phyloP scores from a whole-genome alignment of 1,139 yeast genomes.

The Arxiozyma heterogenica region DNA sequence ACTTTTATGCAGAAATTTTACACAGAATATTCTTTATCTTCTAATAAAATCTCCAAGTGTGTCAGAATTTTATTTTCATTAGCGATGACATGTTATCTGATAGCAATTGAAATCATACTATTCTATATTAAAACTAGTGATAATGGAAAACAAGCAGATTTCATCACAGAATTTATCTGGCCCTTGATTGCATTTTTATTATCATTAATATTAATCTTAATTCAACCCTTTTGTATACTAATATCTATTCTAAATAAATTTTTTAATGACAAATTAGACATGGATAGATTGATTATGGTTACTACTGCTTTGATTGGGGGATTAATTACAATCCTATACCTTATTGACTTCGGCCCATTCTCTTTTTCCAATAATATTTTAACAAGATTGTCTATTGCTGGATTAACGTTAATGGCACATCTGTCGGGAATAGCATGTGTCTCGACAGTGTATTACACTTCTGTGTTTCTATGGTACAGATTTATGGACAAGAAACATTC shows the following conservation, averaged over 20 bases:
- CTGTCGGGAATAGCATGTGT: constrained; percentile 70
- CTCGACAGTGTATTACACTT: constrained; percentile 48
- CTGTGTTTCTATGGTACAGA: constrained; percentile 16
- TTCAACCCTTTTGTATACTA: constrained; percentile 31
- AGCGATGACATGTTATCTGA: constrained; percentile 23
- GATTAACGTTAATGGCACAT: constrained; percentile 62
- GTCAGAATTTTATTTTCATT: constrained; percentile 23
- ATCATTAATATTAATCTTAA: constrained; percentile 17
- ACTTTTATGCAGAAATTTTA: constrained; percentile 23
- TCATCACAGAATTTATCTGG: constrained; percentile 23
- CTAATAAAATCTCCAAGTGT: constrained; percentile 13
- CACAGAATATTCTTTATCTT: constrained; percentile 26
- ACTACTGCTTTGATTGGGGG: constrained; percentile 19
- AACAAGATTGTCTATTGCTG: constrained; percentile 58
- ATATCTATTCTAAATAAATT: constrained; percentile 30
- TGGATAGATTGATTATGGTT: constrained; percentile 18
- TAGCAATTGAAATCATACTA: constrained; percentile 26
- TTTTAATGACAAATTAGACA: constrained; percentile 23
- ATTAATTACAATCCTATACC: constrained; percentile 14
- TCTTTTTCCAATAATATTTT: constrained; percentile 36
- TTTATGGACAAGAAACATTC: constrained; percentile 1
- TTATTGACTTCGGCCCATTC: constrained; percentile 27
- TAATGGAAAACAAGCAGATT: constrained; percentile 13
- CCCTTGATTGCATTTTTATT: constrained; percentile 19
- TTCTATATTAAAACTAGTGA: constrained; percentile 28